Percentiles rank a stretch among this genome's conserved stretches.
phyloP scores from a whole-genome alignment of 768 basidiomycete genomes.

The Agrocybe pediades region DNA sequence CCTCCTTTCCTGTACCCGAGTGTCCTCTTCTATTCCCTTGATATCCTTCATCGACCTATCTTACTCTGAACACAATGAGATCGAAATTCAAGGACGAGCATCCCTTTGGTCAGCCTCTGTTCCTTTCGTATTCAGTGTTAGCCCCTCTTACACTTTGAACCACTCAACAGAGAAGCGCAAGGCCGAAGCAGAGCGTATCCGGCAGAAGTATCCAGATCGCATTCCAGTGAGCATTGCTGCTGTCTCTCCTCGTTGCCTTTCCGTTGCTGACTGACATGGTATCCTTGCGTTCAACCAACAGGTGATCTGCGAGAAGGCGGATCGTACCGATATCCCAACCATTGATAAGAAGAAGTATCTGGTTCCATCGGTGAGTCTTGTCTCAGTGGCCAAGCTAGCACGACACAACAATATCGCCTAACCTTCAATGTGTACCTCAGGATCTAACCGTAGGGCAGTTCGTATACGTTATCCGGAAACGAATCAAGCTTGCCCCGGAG shows the following conservation, averaged over 20 bases:
- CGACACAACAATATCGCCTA: background rate
- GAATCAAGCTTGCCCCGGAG: constrained; percentile 99
- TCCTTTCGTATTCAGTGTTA: constrained; percentile 3
- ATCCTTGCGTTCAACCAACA: constrained; percentile 32
- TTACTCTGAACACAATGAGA: constrained; percentile 55
- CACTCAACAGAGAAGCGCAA: constrained; percentile 88
- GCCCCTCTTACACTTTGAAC: constrained; percentile 21
- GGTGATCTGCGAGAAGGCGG: constrained; percentile 99
- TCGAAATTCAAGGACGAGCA: constrained; percentile 99
- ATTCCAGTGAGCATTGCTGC: constrained; percentile 76
- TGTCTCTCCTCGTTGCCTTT: background rate
- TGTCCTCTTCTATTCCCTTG: constrained; percentile 11
- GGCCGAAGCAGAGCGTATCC: constrained; percentile 96
- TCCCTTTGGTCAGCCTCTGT: constrained; percentile 78
- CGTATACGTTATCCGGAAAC: constrained; percentile 99
- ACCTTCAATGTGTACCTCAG: constrained; percentile 38
- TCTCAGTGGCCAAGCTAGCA: too few relatives aligned
- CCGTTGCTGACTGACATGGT: background rate
- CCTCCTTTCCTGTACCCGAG: constrained; percentile 21
- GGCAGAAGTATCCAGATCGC: constrained; percentile 98
- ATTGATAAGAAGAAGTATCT: constrained; percentile 99
- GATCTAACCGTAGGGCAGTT: constrained; percentile 98
- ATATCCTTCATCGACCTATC: constrained; percentile 12
- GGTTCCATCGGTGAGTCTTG: constrained; percentile 82
- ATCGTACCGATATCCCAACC: constrained; percentile 96